Evolutionary conservation across 2,329 filamentous ascomycete genomes (phyloP).

Genomic region (Septoria linicola): DNA sequence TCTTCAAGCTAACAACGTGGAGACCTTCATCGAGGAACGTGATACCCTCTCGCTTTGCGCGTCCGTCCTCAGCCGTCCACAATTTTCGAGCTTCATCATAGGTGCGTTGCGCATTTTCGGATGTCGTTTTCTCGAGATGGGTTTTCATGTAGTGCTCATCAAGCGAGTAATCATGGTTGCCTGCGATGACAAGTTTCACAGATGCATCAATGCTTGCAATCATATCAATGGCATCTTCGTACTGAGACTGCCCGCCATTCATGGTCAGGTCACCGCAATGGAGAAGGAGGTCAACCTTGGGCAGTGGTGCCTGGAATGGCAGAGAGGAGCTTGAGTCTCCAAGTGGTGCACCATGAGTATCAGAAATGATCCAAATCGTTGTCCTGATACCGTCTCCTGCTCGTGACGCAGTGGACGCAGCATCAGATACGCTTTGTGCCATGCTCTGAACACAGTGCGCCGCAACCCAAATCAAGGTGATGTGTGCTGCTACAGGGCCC

Average conservation of each 20-base stretch:
- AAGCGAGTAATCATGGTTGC: slow-evolving; percentile 40
- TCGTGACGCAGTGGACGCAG: too few species aligned
- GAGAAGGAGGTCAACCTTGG: slow-evolving; percentile 39
- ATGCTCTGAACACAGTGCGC: too few species aligned
- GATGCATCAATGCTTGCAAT: slow-evolving; percentile 35
- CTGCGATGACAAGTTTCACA: slow-evolving; percentile 41
- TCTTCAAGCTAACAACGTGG: slow-evolving; percentile 47
- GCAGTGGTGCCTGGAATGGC: slow-evolving; percentile 14
- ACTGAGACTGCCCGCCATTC: slow-evolving; percentile 34
- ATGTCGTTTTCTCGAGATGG: slow-evolving; percentile 9
- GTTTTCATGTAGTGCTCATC: slow-evolving; percentile 21
- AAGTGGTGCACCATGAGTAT: slow-evolving; percentile 14
- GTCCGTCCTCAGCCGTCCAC: too few species aligned
- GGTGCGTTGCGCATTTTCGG: too few species aligned
- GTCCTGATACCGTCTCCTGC: slow-evolving; percentile 3
- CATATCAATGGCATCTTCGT: slow-evolving; percentile 33
- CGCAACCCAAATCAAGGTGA: too few species aligned
- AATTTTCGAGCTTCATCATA: slow-evolving; percentile 8
- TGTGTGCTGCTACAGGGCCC: too few species aligned
- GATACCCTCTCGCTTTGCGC: slow-evolving; percentile 45
- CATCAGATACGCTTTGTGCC: too few species aligned
- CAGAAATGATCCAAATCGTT: slow-evolving; percentile 22
- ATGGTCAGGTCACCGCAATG: slow-evolving; percentile 45
- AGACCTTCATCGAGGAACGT: slow-evolving; percentile 55
- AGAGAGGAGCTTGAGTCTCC: slow-evolving; percentile 3